Base-by-base conservation (phyloP, 208 protist species). In the Herpetomonas tarakana region DNA sequence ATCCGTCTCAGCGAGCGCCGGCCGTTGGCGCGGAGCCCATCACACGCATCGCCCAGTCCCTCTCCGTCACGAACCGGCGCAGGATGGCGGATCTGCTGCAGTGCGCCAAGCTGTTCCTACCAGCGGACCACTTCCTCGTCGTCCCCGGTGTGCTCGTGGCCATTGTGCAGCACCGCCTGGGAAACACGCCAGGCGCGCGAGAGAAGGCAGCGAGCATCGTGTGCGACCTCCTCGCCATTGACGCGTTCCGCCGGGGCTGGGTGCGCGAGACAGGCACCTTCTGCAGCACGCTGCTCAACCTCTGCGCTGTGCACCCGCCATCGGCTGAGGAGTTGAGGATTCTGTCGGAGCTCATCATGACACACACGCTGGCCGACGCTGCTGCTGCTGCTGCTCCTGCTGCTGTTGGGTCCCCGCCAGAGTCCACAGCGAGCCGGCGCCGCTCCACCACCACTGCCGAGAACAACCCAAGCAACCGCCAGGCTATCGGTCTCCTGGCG, bases 221-320 rank as follows among this genome's bases (percentile, higher is more conserved):
- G 19, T 28, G 27, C 21, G 58, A 65, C 39, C 65, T 71, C 25
- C 47, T 58, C 16, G 16, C 21, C 14, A 19, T 58, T 2, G 55
- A 24, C 0, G 51, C 39, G 39, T 65, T 71, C 38, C 58, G 65
- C 3, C 53, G 26, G 6, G 41, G 41, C 30, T 71, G 65, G 65
- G 65, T 62, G 19, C 53, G 35, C 24, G 58, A 65, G 39, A 63
- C 52, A 1, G 31, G 30, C 14, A 31, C 54, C 38, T 71, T 61
- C 58, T 52, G 21, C 2, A 71, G 65, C 54, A 71, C 65, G 18
- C 46, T 60, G 44, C 58, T 71, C 39, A 71, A 71, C 46, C 45
- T 65, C 19, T 71, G 58, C 38, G 39, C 35, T 39, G 2, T 62
- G 0, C 30, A 38, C 38, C 35, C 57, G 6, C 28, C 54, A 9